A percentile compares a stretch with the other conserved stretches of the same genome.
Evolutionary conservation across 2,329 filamentous ascomycete species (phyloP).

Genomic region (Paracoccidioides lutzii): DNA sequence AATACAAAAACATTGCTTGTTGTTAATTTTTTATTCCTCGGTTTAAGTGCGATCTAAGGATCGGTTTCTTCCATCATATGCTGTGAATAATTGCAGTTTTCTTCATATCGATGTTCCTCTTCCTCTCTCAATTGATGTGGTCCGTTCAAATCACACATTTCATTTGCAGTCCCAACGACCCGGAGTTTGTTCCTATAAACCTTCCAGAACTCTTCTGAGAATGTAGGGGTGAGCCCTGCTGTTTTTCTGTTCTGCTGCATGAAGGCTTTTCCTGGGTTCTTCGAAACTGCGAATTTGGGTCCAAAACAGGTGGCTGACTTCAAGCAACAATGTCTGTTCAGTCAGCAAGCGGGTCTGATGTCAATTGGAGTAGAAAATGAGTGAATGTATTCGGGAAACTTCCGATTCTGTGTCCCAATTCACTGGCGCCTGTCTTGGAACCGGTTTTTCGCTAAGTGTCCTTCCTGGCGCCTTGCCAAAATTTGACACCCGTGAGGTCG

Average conservation of each 20-base stretch:
- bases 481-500: not conserved
- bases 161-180: slow-evolving; percentile 48
- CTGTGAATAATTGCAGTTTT: not conserved
- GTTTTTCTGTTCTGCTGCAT: slow-evolving; percentile 20
- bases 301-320: not conserved
- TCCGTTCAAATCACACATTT: slow-evolving; percentile 24
- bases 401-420: slow-evolving; percentile 4
- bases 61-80: too few relatives aligned
- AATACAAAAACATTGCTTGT: not conserved
- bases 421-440: slow-evolving; percentile 3
- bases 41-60: not conserved
- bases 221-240: slow-evolving; percentile 39
- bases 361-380: slow-evolving; percentile 19
- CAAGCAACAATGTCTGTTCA: slow-evolving; percentile 8
- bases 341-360: slow-evolving; percentile 19
- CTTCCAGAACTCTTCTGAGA: slow-evolving; percentile 42
- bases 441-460: not conserved
- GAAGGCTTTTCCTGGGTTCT: slow-evolving; percentile 8
- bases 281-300: not conserved
- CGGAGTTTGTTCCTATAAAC: slow-evolving; percentile 47
- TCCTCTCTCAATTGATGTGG: not conserved
- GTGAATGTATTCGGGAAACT: slow-evolving; percentile 8
- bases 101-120: too few relatives aligned
- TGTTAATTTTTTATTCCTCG: not conserved
- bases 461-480: not conserved